A percentile compares a stretch with the other conserved stretches of the same genome.
Conservation (phyloP, 805 yeast species). For the Cyberlindnera lachancei region DNA sequence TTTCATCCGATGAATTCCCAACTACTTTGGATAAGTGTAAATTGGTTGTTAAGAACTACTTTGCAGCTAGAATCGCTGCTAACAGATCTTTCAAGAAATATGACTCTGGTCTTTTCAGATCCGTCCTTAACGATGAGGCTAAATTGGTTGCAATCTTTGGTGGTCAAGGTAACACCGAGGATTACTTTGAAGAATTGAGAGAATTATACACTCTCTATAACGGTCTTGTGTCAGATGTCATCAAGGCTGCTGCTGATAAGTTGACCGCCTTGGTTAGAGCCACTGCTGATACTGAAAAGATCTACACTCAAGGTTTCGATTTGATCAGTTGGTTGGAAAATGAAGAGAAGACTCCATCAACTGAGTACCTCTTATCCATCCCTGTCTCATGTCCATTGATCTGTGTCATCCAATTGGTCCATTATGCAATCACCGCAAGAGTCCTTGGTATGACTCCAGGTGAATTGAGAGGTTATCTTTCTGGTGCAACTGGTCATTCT, state of each 20-base stretch:
- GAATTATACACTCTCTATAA: slow-evolving; percentile 73
- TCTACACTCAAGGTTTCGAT: slow-evolving; percentile 91
- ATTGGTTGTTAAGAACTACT: slow-evolving; percentile 71
- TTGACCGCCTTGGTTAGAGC: slow-evolving; percentile 62
- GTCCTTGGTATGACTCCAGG: slow-evolving; percentile 86
- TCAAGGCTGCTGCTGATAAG: slow-evolving; percentile 59
- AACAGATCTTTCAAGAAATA: slow-evolving; percentile 42
- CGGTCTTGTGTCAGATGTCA: slow-evolving; percentile 65
- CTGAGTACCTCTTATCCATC: slow-evolving; percentile 78
- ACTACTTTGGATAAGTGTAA: slow-evolving; percentile 69
- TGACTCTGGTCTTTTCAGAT: slow-evolving; percentile 56
- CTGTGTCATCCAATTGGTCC: slow-evolving; percentile 91
- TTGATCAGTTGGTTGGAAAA: slow-evolving; percentile 79
- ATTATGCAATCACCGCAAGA: slow-evolving; percentile 82
- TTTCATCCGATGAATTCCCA: slow-evolving; percentile 46
- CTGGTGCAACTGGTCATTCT: slow-evolving; percentile 83
- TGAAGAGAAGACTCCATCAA: slow-evolving; percentile 83
- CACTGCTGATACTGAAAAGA: slow-evolving; percentile 72
- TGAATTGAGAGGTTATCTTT: slow-evolving; percentile 59
- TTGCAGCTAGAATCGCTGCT: slow-evolving; percentile 45
- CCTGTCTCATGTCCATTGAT: slow-evolving; percentile 97
- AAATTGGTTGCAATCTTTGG: slow-evolving; percentile 83
- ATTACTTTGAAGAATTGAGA: slow-evolving; percentile 92
- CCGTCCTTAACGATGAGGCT: slow-evolving; percentile 50
- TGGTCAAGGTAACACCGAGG: slow-evolving; percentile 98